phyloP scores from a whole-genome alignment of 1,284 basidiomycete genomes.

The Lentinus polychrous region DNA sequence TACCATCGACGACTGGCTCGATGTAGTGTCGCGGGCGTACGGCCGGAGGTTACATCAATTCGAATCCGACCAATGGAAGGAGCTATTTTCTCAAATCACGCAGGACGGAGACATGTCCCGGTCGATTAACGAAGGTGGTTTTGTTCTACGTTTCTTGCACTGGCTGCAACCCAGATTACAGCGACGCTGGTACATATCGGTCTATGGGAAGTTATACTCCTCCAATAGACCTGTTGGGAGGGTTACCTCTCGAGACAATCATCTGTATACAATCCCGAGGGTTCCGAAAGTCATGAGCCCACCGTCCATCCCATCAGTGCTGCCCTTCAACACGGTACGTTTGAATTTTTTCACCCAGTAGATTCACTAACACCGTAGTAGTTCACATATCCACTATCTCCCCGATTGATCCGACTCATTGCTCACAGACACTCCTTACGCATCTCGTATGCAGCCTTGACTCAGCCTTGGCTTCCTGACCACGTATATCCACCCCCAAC shows the following conservation, averaged over 20 bases:
- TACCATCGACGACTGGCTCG: slow-evolving; percentile 39
- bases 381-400: slow-evolving; percentile 49
- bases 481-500: slow-evolving; percentile 47
- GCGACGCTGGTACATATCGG: slow-evolving; percentile 42
- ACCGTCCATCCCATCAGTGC: slow-evolving; percentile 42
- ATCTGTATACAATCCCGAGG: slow-evolving; percentile 18
- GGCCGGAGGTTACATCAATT: slow-evolving; percentile 21
- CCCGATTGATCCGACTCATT: slow-evolving; percentile 47
- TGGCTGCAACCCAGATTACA: slow-evolving; percentile 43
- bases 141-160: slow-evolving; percentile 48
- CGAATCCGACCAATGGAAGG: slow-evolving; percentile 32
- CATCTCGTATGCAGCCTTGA: slow-evolving; percentile 42
- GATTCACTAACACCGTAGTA: slow-evolving; percentile 14
- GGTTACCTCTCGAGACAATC: slow-evolving; percentile 4
- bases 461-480: slow-evolving; percentile 41
- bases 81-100: slow-evolving; percentile 31
- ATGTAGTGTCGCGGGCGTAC: slow-evolving; percentile 28
- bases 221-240: slow-evolving; percentile 12
- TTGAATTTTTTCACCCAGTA: background rate
- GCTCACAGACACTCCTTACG: slow-evolving; percentile 52
- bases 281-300: slow-evolving; percentile 31
- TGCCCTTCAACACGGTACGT: slow-evolving; percentile 53
- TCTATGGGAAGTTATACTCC: slow-evolving; percentile 27
- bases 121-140: slow-evolving; percentile 40
- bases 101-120: slow-evolving; percentile 22